Base-by-base conservation (phyloP, 2,329 filamentous ascomycete genomes). In the Zymoseptoria passerinii region DNA sequence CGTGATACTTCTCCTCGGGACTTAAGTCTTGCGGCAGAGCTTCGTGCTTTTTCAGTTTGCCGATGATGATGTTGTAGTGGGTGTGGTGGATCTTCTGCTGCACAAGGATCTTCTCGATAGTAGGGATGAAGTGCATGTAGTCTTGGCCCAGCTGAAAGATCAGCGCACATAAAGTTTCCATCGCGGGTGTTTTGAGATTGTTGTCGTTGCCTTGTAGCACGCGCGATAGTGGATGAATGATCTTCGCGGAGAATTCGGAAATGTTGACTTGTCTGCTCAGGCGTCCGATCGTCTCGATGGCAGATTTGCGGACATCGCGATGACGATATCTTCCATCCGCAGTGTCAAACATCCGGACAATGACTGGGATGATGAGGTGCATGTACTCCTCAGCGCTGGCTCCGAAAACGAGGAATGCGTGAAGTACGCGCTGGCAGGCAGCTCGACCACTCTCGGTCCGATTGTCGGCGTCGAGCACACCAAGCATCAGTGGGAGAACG, bases 361-460 rank as follows among this genome's bases (percentile, higher is more conserved):
- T 91, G 40, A 95, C 90, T 0, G 94, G 94, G 54, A 99, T 90
- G 65, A 99, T 97, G 55, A 99, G 80, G 72, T 99, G 94, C 94
- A 99, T 99, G 73, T 99, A 99, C 72, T 99, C 94, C 72, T 99
- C 94, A 9, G 89, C 89, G 69, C 92, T 97, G 0, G 92, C 87
- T 1, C 95, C 95, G 71, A 99, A 99, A 0, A 99, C 89, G 28
- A 99, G 77, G 73, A 99, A 96, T 0, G 92, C 92, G 71, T 97
- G 94, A 23, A 99, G 79, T 3, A 99, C 92, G 66, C 88, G 87
- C 35, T 66, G 66, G 52, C 67, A 68, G 8, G 69, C 70, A 48
- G 66, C 61, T 44, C 64, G 63, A 5, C 67, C 66, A 18, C 67
- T 62, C 71, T 96, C 91, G 0, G 92, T 95, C 1, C 88, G 87